These are phyloP conservation scores for Tylopilus balloui DNA, from an alignment of 768 basidiomycete genomes.

Conservation along the genomic window DNA sequence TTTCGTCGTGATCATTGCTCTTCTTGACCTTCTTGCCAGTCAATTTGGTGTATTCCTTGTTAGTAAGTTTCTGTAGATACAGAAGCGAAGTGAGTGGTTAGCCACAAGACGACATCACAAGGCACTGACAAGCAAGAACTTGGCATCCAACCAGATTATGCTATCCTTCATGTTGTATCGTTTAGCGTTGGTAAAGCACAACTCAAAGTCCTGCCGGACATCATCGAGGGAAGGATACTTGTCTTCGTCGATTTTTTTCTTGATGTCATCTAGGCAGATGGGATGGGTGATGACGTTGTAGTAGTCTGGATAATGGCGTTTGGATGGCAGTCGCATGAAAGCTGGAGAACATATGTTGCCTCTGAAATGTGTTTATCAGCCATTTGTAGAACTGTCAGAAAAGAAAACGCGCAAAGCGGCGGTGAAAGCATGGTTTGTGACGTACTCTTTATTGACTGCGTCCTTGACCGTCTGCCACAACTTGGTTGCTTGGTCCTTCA, in stretches of 20 bases:
- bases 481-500: slow-evolving; percentile 64
- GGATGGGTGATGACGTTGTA: slow-evolving; percentile 75
- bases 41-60: slow-evolving; percentile 43
- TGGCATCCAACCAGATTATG: slow-evolving; percentile 78
- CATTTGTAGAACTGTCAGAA: slow-evolving; percentile 35
- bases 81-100: slow-evolving; percentile 1
- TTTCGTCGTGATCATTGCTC: slow-evolving; percentile 35
- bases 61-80: slow-evolving; percentile 41
- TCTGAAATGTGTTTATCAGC: slow-evolving; percentile 38
- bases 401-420: slow-evolving; percentile 40
- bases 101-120: background rate
- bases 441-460: slow-evolving; percentile 85
- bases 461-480: slow-evolving; percentile 78
- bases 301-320: slow-evolving; percentile 81
- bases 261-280: slow-evolving; percentile 87
- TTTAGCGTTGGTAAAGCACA: slow-evolving; percentile 78
- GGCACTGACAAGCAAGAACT: slow-evolving; percentile 63
- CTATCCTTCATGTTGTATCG: slow-evolving; percentile 79
- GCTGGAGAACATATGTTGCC: slow-evolving; percentile 58
- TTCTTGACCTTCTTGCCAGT: slow-evolving; percentile 41
- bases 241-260: slow-evolving; percentile 61
- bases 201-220: slow-evolving; percentile 68
- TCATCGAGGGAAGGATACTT: slow-evolving; percentile 60
- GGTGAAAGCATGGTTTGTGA: slow-evolving; percentile 41
- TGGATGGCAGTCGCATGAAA: slow-evolving; percentile 68